These are phyloP conservation scores for Vitis hybrid DNA, from an alignment of 177 flowering plant genomes.

Conservation along the genomic window DNA sequence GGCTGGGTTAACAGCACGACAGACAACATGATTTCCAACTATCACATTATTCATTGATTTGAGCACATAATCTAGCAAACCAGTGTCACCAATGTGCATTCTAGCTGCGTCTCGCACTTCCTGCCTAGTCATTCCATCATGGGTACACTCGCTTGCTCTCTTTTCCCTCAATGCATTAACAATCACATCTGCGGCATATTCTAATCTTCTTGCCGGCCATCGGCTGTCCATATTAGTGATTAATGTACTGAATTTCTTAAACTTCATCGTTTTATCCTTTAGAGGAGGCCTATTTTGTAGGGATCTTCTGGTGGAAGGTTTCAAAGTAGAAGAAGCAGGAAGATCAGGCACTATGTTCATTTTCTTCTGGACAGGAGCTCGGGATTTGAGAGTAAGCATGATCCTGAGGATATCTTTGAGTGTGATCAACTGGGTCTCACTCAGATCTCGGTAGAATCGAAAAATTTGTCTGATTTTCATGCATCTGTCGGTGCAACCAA, in stretches of 20 bases:
- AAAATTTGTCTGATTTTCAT: constrained; percentile 44
- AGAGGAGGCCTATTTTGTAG: constrained; percentile 14
- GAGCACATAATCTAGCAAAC: constrained; percentile 79
- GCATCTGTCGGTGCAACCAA: constrained; percentile 8
- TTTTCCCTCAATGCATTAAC: constrained; percentile 39
- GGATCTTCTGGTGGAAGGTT: constrained; percentile 7
- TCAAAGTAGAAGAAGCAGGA: constrained; percentile 5
- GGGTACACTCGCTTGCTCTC: constrained; percentile 11
- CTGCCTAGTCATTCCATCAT: constrained; percentile 75
- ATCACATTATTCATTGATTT: constrained; percentile 74
- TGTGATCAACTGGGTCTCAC: constrained; percentile 51
- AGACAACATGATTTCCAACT: constrained; percentile 54
- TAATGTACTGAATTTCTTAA: constrained; percentile 35
- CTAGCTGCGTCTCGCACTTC: constrained; percentile 85
- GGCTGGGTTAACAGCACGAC: constrained; percentile 49
- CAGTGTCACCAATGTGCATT: constrained; percentile 78
- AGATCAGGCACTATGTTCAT: not conserved
- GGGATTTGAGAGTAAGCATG: constrained; percentile 58
- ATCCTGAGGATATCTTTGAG: constrained; percentile 58
- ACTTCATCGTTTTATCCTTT: constrained; percentile 32
- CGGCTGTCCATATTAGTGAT: constrained; percentile 50
- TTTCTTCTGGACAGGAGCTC: constrained; percentile 21
- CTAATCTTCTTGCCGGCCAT: constrained; percentile 41
- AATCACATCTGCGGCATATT: constrained; percentile 39
- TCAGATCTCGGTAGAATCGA: constrained; percentile 44